Evolutionary conservation across 352 stramenopile species (phyloP), one percentile per base, ranked within the genome.

Genomic region (Phytophthora lateralis): DNA sequence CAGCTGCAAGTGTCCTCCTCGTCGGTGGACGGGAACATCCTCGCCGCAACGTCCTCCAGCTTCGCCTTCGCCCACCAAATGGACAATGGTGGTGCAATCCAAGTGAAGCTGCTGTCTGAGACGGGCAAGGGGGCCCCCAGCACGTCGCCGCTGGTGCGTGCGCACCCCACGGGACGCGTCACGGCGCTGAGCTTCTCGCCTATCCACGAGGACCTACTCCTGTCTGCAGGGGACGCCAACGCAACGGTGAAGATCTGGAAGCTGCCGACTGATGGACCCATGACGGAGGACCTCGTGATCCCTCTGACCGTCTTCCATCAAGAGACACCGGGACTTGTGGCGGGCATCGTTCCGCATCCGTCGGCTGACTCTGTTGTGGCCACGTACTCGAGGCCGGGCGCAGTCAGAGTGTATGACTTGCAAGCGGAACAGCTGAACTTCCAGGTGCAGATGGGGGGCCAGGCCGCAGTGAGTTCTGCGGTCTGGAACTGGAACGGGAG

Each of bases 401-500:
- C 75, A 1, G 41, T 88, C 20, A 47, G 63, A 2, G 47, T 93
- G 1, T 78, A 85, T 14, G 73, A 95, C 44, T n/a, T 93, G 8
- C 42, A 56, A 14, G 35, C 38, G 24, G 73, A 88, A 35, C 46
- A 41, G 1, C 9, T 72, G 47, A 67, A 24, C 21, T 69, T 49
- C 32, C 37, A 73, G 35, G 20, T 75, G 24, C 26, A 43, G 6
- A 26, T 73, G 12, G 57, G 43, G 1, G 48, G 53, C 14, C 50
- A 32, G 11, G 57, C 30, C 41, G 26, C 20, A 42, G 34, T 88
- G 12, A 79, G 60, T 20, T 66, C 71, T 3, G 48, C 83, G 18
- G 54, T 66, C 17, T 95, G 86, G 86, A 92, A 82, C 67, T 90
- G 82, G 67, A 80, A 93, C 46, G 83, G 86, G 2, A 86, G 80